Evolutionary conservation across 768 basidiomycete species (phyloP).

Genomic region (Rhizopogon rudus): DNA sequence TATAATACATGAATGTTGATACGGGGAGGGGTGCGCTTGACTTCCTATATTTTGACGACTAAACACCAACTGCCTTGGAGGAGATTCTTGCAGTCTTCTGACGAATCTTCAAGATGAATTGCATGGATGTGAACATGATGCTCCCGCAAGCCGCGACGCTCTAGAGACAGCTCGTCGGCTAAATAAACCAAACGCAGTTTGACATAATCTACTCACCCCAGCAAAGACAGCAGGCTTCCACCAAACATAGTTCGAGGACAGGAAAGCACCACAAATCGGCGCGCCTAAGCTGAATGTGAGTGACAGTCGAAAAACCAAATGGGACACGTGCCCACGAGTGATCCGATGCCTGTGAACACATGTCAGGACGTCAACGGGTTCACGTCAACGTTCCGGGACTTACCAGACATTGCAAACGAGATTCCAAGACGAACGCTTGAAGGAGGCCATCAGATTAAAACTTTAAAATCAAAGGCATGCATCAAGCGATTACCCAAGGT

Average conservation of each 20-base stretch:
- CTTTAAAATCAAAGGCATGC: too few species aligned
- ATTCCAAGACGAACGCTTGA: slow-evolving; percentile 38
- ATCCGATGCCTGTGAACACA: slow-evolving; percentile 17
- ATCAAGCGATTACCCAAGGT: slow-evolving; percentile 38
- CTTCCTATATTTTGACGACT: too few species aligned
- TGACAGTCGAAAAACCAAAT: slow-evolving; percentile 5
- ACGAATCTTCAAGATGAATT: background rate
- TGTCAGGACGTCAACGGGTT: background rate
- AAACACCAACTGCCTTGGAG: background rate
- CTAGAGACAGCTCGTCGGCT: background rate
- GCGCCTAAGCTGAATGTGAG: slow-evolving; percentile 34
- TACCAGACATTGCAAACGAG: slow-evolving; percentile 41
- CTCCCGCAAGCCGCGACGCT: background rate
- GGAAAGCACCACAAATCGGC: slow-evolving; percentile 53
- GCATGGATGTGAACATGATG: background rate
- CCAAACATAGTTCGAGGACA: slow-evolving; percentile 48
- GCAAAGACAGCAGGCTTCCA: slow-evolving; percentile 52
- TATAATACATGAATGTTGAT: background rate
- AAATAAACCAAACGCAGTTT: background rate
- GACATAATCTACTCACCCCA: slow-evolving; percentile 25
- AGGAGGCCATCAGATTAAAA: background rate
- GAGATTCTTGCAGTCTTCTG: background rate
- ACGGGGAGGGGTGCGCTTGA: too few species aligned
- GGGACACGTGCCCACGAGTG: slow-evolving; percentile 13
- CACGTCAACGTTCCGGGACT: slow-evolving; percentile 2